Base-by-base conservation (phyloP, 805 yeast genomes). In the Candida saitoana region DNA sequence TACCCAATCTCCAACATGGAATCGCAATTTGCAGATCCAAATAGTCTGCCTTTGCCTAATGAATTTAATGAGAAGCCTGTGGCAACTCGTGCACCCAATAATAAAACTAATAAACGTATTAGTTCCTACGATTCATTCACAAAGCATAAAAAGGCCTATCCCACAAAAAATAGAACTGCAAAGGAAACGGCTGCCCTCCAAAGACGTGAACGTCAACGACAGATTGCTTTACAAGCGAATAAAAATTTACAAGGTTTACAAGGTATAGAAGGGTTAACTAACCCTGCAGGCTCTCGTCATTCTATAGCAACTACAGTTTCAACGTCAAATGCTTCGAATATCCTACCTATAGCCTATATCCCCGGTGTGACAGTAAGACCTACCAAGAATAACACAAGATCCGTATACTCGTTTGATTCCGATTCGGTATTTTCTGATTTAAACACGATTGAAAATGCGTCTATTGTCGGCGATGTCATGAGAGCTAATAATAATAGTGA, bases 301-400 rank as follows among this genome's bases (percentile, higher is more conserved):
- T 67, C 73, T 11, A 63, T 64, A 52, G 84, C 90, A 6, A 76
- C 85, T 22, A 77, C 89, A 5, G 77, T 82, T 11, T 66, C 73
- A 30, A 71, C 82, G 37, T 82, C 93, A 8, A 79, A 84, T 52
- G 95, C 95, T 3, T 85, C 95, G 11, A 89, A 90, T 60, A 81
- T 90, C 49, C 75, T 90, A 46, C 96, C 96, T 15, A 84, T 91
- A 43, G 96, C 96, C 2, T 90, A 89, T 57, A 87, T 90, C 45
- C 98, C 97, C 0, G 97, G 97, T 29, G 96, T 89, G 35, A 86
- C 89, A 3, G 78, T 80, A 17, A 69, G 83, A 18, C 73, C 77
- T 36, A 67, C 71, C 6, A 64, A 64, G 41, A 66, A 69, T 50
- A 66, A 68, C 63, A 52, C 71, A 50, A 50, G 75, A 56, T 51